Evolutionary conservation across 495 filamentous ascomycete species (phyloP).

Genomic region (Lasiosphaeris hirsuta): DNA sequence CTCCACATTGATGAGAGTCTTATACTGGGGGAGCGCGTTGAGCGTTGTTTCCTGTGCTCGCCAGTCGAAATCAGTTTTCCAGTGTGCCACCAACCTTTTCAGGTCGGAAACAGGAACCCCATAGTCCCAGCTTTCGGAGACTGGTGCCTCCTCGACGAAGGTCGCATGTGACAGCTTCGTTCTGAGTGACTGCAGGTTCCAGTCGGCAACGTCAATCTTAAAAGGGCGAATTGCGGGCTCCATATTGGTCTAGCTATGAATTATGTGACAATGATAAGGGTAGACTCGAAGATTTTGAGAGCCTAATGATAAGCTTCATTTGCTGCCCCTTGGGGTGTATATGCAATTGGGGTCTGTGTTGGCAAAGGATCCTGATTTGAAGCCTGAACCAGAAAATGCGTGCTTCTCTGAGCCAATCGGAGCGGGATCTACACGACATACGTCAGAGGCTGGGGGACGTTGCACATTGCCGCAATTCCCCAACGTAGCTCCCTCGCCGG

Average conservation of each 20-base stretch:
- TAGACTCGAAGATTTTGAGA: no score
- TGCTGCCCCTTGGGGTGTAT: no score
- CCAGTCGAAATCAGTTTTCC: slow-evolving; percentile 48
- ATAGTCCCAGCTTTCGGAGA: slow-evolving; percentile 29
- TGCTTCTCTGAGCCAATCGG: no score
- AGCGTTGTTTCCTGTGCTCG: slow-evolving; percentile 42
- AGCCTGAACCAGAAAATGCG: no score
- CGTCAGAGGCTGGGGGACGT: no score
- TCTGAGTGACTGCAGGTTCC: slow-evolving; percentile 28
- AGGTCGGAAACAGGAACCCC: slow-evolving; percentile 51
- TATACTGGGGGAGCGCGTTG: slow-evolving; percentile 57
- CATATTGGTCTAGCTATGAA: neutral
- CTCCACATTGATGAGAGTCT: slow-evolving; percentile 39
- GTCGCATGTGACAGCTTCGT: slow-evolving; percentile 28
- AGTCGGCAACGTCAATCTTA: slow-evolving; percentile 29
- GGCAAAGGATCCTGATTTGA: no score
- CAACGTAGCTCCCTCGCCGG: no score
- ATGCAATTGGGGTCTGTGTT: no score
- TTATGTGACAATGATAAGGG: no score
- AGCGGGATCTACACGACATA: no score
- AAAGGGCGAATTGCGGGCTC: slow-evolving; percentile 27
- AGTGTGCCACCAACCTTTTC: slow-evolving; percentile 48
- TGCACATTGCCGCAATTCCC: no score
- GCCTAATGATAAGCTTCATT: no score
- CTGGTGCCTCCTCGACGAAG: slow-evolving; percentile 28